Evolutionary conservation across 441 rosid species (phyloP).

Genomic region (Melastoma candidum): DNA sequence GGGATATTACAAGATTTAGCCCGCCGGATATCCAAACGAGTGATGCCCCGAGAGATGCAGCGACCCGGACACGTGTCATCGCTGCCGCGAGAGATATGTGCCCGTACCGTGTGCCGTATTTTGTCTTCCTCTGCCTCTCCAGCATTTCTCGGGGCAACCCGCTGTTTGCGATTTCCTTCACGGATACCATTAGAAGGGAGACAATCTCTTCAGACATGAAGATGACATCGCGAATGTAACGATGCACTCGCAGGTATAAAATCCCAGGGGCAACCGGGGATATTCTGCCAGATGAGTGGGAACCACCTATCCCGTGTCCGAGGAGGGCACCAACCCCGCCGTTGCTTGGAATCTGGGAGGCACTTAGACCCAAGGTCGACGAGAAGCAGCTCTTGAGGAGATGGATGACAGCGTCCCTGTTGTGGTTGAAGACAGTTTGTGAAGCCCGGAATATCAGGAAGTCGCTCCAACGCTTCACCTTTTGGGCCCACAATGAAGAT

Average conservation of each 20-base stretch:
- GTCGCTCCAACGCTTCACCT: constrained; percentile 95
- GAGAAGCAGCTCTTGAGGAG: constrained; percentile 84
- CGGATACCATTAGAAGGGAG: constrained; percentile 73
- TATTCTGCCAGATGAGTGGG: constrained; percentile 68
- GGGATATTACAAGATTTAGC: constrained; percentile 51
- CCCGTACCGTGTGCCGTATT: constrained; percentile 62
- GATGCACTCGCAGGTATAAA: constrained; percentile 71
- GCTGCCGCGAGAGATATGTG: constrained; percentile 75
- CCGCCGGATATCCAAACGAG: constrained; percentile 90
- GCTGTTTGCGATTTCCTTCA: constrained; percentile 58
- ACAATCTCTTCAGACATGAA: constrained; percentile 82
- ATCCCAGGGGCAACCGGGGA: constrained; percentile 94
- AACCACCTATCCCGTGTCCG: constrained; percentile 81
- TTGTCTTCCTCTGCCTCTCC: constrained; percentile 59
- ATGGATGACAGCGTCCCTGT: constrained; percentile 86
- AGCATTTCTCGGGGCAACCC: constrained; percentile 40
- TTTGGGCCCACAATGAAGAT: constrained; percentile 91
- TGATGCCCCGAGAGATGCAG: constrained; percentile 92
- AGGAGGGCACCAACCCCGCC: constrained; percentile 95
- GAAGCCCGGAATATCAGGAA: constrained; percentile 86
- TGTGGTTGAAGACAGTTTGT: constrained; percentile 83
- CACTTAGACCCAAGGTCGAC: constrained; percentile 52
- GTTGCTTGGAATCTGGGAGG: constrained; percentile 48
- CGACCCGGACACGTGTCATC: constrained; percentile 76
- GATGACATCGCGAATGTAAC: constrained; percentile 61